Percentiles rank a stretch among this genome's conserved stretches.
phyloP scores from a whole-genome alignment of 2,329 filamentous ascomycete genomes.

The Aspergillus neotritici region DNA sequence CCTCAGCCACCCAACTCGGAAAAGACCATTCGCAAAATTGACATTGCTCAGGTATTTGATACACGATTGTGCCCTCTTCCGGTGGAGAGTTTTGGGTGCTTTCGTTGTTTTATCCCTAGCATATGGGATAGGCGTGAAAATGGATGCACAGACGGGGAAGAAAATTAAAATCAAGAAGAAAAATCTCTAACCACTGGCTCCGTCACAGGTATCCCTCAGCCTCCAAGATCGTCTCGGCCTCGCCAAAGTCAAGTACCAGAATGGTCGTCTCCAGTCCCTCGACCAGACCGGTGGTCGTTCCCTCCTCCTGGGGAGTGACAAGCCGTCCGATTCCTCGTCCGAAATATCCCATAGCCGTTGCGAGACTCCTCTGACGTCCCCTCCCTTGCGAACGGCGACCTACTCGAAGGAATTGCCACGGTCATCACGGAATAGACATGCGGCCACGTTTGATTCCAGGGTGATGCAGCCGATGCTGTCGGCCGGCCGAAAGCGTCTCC shows the following conservation, averaged over 20 bases:
- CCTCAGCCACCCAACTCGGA: conserved; percentile 30
- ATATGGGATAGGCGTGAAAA: too few relatives aligned
- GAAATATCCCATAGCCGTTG: conserved; percentile 62
- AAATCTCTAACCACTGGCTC: conserved; percentile 18
- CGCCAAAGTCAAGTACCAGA: conserved; percentile 94
- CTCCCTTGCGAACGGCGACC: conserved; percentile 72
- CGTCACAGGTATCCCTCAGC: conserved; percentile 75
- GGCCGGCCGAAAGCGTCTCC: conserved; percentile 62
- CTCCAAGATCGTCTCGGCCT: conserved; percentile 91
- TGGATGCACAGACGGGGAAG: too few relatives aligned
- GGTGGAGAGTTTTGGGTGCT: neutral
- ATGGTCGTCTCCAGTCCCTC: conserved; percentile 80
- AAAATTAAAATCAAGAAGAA: neutral
- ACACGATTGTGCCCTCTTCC: neutral
- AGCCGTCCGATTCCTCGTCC: conserved; percentile 80
- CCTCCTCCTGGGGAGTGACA: conserved; percentile 60
- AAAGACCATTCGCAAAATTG: conserved; percentile 38
- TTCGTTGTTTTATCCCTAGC: too few relatives aligned
- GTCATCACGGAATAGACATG: conserved; percentile 39
- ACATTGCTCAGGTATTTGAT: conserved; percentile 36
- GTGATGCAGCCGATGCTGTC: conserved; percentile 43
- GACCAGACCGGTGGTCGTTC: conserved; percentile 69
- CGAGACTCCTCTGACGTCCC: conserved; percentile 62
- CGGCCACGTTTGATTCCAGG: conserved; percentile 39
- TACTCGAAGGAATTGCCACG: conserved; percentile 78